These are phyloP conservation scores for Citrus sinensis DNA, from an alignment of 345 rosid genomes.

Conservation along the genomic window DVS_A1.0 CM039164.1:21292001-21292500, in stretches of 20 bases:
- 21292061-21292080: background rate
- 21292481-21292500: slow-evolving; percentile 2
- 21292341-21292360: background rate
- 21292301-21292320: too few species aligned
- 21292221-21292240: too few species aligned
- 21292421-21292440: background rate
- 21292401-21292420: slow-evolving; percentile 13
- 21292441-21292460: background rate
- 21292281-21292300: too few species aligned
- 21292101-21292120: background rate
- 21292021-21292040: background rate
- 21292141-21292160: too few species aligned
- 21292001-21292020: background rate
- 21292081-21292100: background rate
- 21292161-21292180: too few species aligned
- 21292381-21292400: slow-evolving; percentile 9
- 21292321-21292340: too few species aligned
- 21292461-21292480: slow-evolving; percentile 1
- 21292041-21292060: too few species aligned
- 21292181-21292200: too few species aligned
- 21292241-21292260: too few species aligned
- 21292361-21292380: background rate
- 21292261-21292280: too few species aligned
- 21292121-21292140: background rate
- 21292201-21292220: too few species aligned